These are phyloP conservation scores for Phalaenopsis equestris DNA, from an alignment of 106 monocot genomes.

Conservation along the genomic window DNA sequence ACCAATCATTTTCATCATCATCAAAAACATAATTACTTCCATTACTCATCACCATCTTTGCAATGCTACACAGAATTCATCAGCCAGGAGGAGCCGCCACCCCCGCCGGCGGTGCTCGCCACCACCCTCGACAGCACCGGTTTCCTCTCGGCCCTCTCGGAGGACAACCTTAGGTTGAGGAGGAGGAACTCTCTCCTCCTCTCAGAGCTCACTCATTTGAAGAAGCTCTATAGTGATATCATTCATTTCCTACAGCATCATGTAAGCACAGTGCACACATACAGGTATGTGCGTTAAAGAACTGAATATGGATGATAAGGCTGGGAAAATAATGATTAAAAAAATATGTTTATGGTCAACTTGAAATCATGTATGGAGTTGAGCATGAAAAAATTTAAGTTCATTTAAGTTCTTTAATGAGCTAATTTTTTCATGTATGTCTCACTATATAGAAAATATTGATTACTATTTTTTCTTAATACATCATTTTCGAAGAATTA, in stretches of 20 bases:
- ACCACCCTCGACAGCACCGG: neutral
- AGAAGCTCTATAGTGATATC: constrained; percentile 65
- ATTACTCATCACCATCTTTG: neutral
- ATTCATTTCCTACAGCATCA: constrained; percentile 54
- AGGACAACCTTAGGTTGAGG: constrained; percentile 60
- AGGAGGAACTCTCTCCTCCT: constrained; percentile 42
- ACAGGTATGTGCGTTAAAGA: too few relatives aligned
- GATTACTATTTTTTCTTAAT: too few relatives aligned
- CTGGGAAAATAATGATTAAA: too few relatives aligned
- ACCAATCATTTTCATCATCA: constrained; percentile 15
- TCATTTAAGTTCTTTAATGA: too few relatives aligned
- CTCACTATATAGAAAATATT: too few relatives aligned
- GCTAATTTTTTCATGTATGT: too few relatives aligned
- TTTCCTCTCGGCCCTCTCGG: constrained; percentile 33
- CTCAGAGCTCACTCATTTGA: constrained; percentile 60
- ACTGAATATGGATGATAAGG: too few relatives aligned
- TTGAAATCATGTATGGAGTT: too few relatives aligned
- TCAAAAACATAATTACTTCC: neutral
- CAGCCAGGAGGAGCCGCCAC: neutral
- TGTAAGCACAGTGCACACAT: constrained; percentile 13
- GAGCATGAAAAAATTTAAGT: too few relatives aligned
- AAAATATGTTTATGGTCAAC: too few relatives aligned
- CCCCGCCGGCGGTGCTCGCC: constrained; percentile 3
- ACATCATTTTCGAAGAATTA: too few relatives aligned
- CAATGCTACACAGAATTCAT: neutral